These are phyloP conservation scores for Nigrospora osmanthi DNA, from an alignment of 2,329 filamentous ascomycete species.

Conservation along the genomic window DNA sequence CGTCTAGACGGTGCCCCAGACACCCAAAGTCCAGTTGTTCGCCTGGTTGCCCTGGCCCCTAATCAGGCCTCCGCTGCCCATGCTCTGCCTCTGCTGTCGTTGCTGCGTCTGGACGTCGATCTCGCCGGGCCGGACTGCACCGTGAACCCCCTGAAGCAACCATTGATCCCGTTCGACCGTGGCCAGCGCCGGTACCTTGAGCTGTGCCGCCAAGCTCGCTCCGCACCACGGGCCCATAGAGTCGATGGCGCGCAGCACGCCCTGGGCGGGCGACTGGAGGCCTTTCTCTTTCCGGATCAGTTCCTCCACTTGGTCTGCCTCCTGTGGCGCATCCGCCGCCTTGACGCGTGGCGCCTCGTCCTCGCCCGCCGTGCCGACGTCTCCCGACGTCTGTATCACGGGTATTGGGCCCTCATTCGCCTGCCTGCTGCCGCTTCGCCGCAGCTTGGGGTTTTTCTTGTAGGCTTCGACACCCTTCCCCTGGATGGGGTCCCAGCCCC, in stretches of 20 bases:
- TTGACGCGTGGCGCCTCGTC: slow-evolving; percentile 22
- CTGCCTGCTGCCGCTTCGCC: slow-evolving; percentile 19
- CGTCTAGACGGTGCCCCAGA: slow-evolving; percentile 46
- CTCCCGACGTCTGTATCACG: slow-evolving; percentile 8
- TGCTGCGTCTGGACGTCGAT: slow-evolving; percentile 45
- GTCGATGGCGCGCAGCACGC: slow-evolving; percentile 57
- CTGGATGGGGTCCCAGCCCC: slow-evolving; percentile 71
- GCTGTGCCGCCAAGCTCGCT: slow-evolving; percentile 60
- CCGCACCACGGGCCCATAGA: slow-evolving; percentile 69
- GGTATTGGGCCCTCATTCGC: slow-evolving; percentile 12
- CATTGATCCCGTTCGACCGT: slow-evolving; percentile 67
- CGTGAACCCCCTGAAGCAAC: slow-evolving; percentile 56
- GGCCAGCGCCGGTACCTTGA: slow-evolving; percentile 62
- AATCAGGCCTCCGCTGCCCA: slow-evolving; percentile 47
- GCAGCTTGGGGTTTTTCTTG: slow-evolving; percentile 35
- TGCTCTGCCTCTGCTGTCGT: slow-evolving; percentile 49
- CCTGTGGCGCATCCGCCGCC: slow-evolving; percentile 36
- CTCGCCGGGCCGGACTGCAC: slow-evolving; percentile 52
- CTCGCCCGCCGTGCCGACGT: slow-evolving; percentile 12
- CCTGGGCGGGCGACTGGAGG: slow-evolving; percentile 37
- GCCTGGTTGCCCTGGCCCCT: slow-evolving; percentile 30
- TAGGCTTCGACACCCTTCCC: slow-evolving; percentile 59
- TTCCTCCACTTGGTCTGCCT: slow-evolving; percentile 50
- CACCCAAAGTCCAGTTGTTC: slow-evolving; percentile 52
- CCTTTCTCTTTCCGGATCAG: slow-evolving; percentile 40